A percentile compares a stretch with the other conserved stretches of the same genome.
Evolutionary conservation across 306 rosid species (phyloP).

Genomic region (Fagus crenata): DNA sequence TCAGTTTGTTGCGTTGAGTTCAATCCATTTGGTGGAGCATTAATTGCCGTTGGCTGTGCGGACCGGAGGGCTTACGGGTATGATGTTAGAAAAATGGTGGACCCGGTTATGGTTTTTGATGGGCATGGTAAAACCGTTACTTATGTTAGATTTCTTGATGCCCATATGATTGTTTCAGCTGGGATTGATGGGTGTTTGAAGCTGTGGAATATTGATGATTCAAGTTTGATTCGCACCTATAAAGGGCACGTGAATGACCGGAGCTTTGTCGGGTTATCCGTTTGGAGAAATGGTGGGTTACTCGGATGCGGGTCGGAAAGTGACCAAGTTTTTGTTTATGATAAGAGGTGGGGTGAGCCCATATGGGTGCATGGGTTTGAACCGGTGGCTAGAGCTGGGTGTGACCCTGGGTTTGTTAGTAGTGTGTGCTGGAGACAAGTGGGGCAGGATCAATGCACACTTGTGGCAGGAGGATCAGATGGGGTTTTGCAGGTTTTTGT

Average conservation of each 20-base stretch:
- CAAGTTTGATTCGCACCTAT: conserved; percentile 43
- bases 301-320: conserved; percentile 67
- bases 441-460: conserved; percentile 44
- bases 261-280: conserved; percentile 63
- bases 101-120: conserved; percentile 40
- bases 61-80: conserved; percentile 56
- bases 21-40: conserved; percentile 31
- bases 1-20: conserved; percentile 65
- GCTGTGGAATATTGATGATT: conserved; percentile 42
- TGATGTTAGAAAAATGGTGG: conserved; percentile 44
- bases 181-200: conserved; percentile 54
- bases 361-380: conserved; percentile 55
- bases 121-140: conserved; percentile 58
- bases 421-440: conserved; percentile 60
- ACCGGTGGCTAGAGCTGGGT: conserved; percentile 3
- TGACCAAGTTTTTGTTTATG: conserved; percentile 51
- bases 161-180: conserved; percentile 39
- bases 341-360: conserved; percentile 56
- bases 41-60: conserved; percentile 59
- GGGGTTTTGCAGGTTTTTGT: conserved; percentile 56
- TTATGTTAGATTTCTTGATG: conserved; percentile 46
- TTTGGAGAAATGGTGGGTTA: conserved; percentile 49
- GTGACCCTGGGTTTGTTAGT: conserved; percentile 44
- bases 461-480: conserved; percentile 57
- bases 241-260: conserved; percentile 50